These are phyloP conservation scores for Aspergillus haitiensis DNA, from an alignment of 495 filamentous ascomycete species.

Conservation along the genomic window DNA sequence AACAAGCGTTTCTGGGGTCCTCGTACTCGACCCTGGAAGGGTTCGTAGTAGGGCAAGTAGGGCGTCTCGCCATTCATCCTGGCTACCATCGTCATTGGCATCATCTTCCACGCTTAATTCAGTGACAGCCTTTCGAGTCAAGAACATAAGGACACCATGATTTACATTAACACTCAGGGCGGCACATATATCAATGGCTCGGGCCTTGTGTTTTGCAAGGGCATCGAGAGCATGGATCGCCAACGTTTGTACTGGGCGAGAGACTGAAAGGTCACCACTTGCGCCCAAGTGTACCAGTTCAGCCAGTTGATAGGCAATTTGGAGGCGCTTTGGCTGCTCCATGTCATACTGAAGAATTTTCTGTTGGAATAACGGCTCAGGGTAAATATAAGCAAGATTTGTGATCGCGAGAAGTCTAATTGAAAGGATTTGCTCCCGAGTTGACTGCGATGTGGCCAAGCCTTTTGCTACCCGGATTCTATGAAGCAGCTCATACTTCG, in stretches of 20 bases:
- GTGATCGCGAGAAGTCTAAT: constrained; percentile 84
- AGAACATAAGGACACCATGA: constrained; percentile 93
- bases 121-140: constrained; percentile 84
- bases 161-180: constrained; percentile 91
- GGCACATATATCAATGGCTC: constrained; percentile 75
- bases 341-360: constrained; percentile 84
- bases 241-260: constrained; percentile 76
- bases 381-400: constrained; percentile 86
- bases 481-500: constrained; percentile 83
- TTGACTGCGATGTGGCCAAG: constrained; percentile 61
- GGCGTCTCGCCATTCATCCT: constrained; percentile 86
- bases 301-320: constrained; percentile 87
- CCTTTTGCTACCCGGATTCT: constrained; percentile 79
- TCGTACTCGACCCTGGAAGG: constrained; percentile 65
- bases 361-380: constrained; percentile 74
- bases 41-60: constrained; percentile 78
- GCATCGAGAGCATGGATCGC: constrained; percentile 79
- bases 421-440: constrained; percentile 73
- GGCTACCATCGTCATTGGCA: constrained; percentile 55
- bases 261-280: constrained; percentile 64
- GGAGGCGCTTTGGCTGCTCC: constrained; percentile 86
- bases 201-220: constrained; percentile 72
- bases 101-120: constrained; percentile 66
- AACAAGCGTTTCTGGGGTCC: constrained; percentile 72
- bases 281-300: constrained; percentile 79